These are phyloP conservation scores for Brachypodium distachyon DNA, from an alignment of 202 grass and related monocot genomes.

Conservation along the genomic window DNA sequence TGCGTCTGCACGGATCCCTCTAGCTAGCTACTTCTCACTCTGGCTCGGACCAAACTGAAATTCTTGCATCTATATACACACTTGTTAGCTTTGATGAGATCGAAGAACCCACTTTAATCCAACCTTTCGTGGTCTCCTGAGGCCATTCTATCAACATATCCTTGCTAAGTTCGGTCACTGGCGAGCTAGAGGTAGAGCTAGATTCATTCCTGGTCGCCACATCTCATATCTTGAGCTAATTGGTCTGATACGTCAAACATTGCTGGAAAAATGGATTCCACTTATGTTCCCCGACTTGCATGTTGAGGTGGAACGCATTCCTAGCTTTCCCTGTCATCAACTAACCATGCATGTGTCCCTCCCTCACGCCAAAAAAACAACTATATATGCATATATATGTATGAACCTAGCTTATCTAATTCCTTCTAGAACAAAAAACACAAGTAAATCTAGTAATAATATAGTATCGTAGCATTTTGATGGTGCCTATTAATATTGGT, in stretches of 20 bases:
- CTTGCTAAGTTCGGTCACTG: background rate
- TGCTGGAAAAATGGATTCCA: background rate
- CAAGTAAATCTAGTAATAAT: too few relatives aligned
- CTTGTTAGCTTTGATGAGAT: background rate
- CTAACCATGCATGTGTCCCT: background rate
- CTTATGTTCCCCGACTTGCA: background rate
- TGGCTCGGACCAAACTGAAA: background rate
- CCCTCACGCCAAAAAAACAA: background rate
- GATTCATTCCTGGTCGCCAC: constrained; percentile 10
- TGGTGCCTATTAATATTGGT: too few relatives aligned
- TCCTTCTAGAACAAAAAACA: background rate
- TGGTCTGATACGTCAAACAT: constrained; percentile 7
- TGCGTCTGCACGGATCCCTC: background rate
- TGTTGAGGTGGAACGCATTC: constrained; percentile 11
- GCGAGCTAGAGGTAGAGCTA: background rate
- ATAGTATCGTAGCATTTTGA: too few relatives aligned
- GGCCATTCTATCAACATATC: constrained; percentile 13
- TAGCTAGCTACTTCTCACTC: background rate
- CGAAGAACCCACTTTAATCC: background rate
- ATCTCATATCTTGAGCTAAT: background rate
- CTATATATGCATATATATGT: background rate
- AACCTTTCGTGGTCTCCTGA: constrained; percentile 24
- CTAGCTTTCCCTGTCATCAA: background rate
- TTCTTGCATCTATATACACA: background rate
- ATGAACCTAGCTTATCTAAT: background rate